These are phyloP conservation scores for Gossypium mustelinum DNA, from an alignment of 345 rosid species.

Conservation along the genomic window DNA sequence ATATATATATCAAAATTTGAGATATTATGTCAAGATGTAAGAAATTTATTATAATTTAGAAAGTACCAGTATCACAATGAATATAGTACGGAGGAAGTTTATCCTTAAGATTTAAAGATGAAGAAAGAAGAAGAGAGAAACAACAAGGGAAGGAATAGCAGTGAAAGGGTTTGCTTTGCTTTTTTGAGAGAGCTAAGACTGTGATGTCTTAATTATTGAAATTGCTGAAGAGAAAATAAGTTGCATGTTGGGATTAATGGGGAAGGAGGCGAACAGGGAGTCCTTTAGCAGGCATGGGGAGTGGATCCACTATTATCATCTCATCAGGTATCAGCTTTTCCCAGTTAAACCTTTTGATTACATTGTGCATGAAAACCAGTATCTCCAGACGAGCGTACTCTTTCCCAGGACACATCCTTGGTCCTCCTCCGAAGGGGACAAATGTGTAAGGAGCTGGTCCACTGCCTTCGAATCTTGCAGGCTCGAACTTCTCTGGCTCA, in stretches of 20 bases:
- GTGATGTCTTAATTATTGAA: background rate
- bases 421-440: constrained; percentile 53
- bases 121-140: background rate
- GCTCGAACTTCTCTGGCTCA: constrained; percentile 42
- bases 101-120: background rate
- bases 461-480: constrained; percentile 38
- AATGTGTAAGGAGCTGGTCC: constrained; percentile 43
- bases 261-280: constrained; percentile 36
- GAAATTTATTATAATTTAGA: background rate
- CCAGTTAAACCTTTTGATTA: constrained; percentile 42
- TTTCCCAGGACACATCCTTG: constrained; percentile 50
- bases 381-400: constrained; percentile 45
- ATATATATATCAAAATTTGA: too few relatives aligned
- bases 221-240: background rate
- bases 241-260: constrained; percentile 6
- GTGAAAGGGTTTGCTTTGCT: background rate
- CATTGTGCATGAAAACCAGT: constrained; percentile 41
- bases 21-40: too few relatives aligned
- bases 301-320: constrained; percentile 37
- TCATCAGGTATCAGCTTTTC: constrained; percentile 34
- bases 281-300: constrained; percentile 39
- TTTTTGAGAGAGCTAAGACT: background rate
- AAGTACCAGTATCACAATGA: background rate
- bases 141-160: background rate
- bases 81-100: background rate